These are phyloP conservation scores for Vanderwaltozyma verrucispora DNA, from an alignment of 805 yeast genomes.

Conservation along the genomic window DNA sequence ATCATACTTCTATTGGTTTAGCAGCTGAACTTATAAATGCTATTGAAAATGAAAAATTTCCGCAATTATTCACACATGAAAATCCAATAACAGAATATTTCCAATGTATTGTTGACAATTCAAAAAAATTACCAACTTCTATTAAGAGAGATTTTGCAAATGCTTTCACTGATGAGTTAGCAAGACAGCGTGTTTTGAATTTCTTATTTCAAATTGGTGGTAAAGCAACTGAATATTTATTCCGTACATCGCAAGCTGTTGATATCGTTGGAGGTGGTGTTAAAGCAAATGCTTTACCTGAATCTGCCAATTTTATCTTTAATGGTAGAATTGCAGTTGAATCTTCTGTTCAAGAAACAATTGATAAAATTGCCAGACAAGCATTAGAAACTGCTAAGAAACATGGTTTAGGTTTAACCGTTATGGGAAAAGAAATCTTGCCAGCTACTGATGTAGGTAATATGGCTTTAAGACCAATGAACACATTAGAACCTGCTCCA, in stretches of 20 bases:
- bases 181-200: not conserved
- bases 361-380: constrained; percentile 29
- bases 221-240: constrained; percentile 16
- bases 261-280: constrained; percentile 64
- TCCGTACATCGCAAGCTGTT: constrained; percentile 51
- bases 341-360: constrained; percentile 35
- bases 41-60: constrained; percentile 46
- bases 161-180: constrained; percentile 27
- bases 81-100: constrained; percentile 53
- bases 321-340: constrained; percentile 61
- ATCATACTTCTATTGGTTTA: constrained; percentile 72
- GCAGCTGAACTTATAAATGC: constrained; percentile 45
- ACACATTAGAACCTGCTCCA: constrained; percentile 32
- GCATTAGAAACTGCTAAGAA: constrained; percentile 36
- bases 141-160: constrained; percentile 22
- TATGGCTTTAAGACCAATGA: constrained; percentile 17
- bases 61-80: constrained; percentile 28
- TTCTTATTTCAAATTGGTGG: constrained; percentile 9
- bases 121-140: constrained; percentile 12
- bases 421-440: constrained; percentile 15
- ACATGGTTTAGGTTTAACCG: constrained; percentile 37
- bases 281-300: constrained; percentile 72
- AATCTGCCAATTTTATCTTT: constrained; percentile 39
- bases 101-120: constrained; percentile 54
- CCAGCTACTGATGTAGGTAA: constrained; percentile 23